Conservation (phyloP, 1,284 basidiomycete genomes). For the Porphyrellus sp. region DNA sequence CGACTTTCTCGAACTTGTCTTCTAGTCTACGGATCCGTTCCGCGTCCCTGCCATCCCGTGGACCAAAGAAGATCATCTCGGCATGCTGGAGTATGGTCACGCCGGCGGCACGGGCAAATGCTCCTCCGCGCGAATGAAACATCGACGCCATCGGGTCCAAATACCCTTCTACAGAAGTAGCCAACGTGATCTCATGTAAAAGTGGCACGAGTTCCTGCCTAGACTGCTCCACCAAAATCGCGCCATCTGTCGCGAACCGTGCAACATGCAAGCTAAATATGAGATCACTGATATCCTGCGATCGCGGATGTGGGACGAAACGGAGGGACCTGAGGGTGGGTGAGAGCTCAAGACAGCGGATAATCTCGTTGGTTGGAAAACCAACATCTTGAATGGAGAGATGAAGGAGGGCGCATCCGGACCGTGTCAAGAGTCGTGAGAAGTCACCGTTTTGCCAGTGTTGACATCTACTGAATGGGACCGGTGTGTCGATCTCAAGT, state of each 20-base stretch:
- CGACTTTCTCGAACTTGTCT: neutral
- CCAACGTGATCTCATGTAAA: conserved; percentile 19
- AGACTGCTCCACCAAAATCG: too few species aligned
- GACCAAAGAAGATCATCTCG: conserved; percentile 12
- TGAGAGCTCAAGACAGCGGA: conserved; percentile 22
- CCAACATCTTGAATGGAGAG: conserved; percentile 22
- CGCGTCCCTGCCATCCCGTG: conserved; percentile 8
- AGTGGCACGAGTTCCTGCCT: neutral
- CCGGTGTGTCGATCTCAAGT: conserved; percentile 16
- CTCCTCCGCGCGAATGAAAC: conserved; percentile 15
- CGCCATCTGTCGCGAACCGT: neutral
- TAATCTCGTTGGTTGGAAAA: conserved; percentile 21
- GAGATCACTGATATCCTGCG: conserved; percentile 16
- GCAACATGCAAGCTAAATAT: conserved; percentile 11
- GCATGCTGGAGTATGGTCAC: conserved; percentile 7
- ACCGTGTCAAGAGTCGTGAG: conserved; percentile 20
- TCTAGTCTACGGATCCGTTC: neutral
- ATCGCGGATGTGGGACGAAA: conserved; percentile 24
- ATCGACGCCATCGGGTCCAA: conserved; percentile 12
- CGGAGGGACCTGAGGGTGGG: conserved; percentile 12
- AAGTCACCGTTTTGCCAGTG: conserved; percentile 14
- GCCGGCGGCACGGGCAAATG: neutral
- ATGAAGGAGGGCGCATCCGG: conserved; percentile 10
- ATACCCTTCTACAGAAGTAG: conserved; percentile 9
- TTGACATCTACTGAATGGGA: neutral